Percentiles rank a stretch among this genome's conserved stretches.
phyloP scores from a whole-genome alignment of 352 stramenopile species.

The Blastocystis sp. region DNA sequence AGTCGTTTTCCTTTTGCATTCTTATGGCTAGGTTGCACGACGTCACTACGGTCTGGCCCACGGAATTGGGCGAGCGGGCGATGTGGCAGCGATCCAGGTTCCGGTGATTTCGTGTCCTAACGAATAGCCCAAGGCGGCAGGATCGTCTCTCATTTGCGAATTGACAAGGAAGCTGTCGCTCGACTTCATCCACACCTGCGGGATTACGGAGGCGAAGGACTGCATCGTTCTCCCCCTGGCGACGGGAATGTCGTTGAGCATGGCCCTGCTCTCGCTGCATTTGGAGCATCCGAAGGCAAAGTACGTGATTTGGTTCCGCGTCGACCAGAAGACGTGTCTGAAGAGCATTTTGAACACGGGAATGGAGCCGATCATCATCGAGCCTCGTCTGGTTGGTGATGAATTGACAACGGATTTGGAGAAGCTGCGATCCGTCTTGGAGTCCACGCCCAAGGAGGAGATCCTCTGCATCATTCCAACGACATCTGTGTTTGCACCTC shows the following conservation, averaged over 20 bases:
- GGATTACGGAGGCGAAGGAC: conserved; percentile 74
- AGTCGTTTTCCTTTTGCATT: conserved; percentile 10
- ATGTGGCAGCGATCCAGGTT: conserved; percentile 75
- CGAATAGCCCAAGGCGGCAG: conserved; percentile 73
- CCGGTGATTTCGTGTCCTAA: neutral
- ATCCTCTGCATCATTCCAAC: conserved; percentile 75
- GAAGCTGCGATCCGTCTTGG: neutral
- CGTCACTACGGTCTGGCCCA: conserved; percentile 74
- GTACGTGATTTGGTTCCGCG: conserved; percentile 74
- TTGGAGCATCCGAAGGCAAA: conserved; percentile 49
- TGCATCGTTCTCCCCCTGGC: conserved; percentile 74
- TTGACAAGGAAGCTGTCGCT: conserved; percentile 67
- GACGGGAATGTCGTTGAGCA: conserved; percentile 73
- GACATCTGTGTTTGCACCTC: conserved; percentile 74
- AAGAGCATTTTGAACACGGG: conserved; percentile 74
- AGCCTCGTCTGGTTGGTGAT: conserved; percentile 60
- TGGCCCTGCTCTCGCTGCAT: conserved; percentile 65
- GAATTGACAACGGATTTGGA: conserved; percentile 69
- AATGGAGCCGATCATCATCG: conserved; percentile 74
- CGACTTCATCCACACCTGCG: conserved; percentile 73
- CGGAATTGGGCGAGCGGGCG: conserved; percentile 74
- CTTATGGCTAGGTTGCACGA: conserved; percentile 27
- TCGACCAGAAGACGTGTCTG: conserved; percentile 75
- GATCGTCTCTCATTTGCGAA: conserved; percentile 73
- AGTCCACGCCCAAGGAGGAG: conserved; percentile 11